Evolutionary conservation across 371 early-diverging fungal genomes (phyloP), one percentile per base, ranked within the genome.

Genomic region (Thermomucor indicae-seudaticae): DNA sequence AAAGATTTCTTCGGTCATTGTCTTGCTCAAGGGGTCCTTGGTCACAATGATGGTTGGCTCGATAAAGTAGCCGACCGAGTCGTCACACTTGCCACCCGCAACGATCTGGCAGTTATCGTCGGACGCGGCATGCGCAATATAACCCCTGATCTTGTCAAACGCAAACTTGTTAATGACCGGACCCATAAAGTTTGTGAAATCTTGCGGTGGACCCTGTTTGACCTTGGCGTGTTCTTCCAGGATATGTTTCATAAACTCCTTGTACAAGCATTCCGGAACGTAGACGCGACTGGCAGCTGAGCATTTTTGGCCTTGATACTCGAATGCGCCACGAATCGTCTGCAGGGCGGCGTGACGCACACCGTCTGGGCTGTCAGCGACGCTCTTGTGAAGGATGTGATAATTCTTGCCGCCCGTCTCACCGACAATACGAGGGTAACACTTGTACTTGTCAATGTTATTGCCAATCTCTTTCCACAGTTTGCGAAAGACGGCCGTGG

Each of bases 381-480:
- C 72, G 54, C 50, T 50, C 16, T 31, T 25, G 70, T 97, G 97
- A 40, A 97, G 58, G 55, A 98, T 73, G 61, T 98, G 98, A 84
- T 92, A 95, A 84, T 97, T 98, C 84, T 98, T 98, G 52, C 97
- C 97, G 63, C 97, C 97, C 32, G 97, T 96, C 70, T 96, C 98
- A 60, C 97, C 98, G 25, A 97, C 97, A 43, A 96, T 88, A 65
- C 98, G 90, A 42, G 98, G 98, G 67, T 95, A 98, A 47, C 85
- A 81, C 67, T 80, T 80, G 81, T 96, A 97, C 40, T 58, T 77
- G 52, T 94, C 88, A 44, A 97, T 83, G 79, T 95, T 95, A 64
- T 85, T 77, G 49, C 86, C 92, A 60, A 96, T 92, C 56, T 89
- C 78, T 70, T 85, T 79, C 96, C 96, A 97, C 66, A 98, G 75